Percentiles rank a stretch among this genome's conserved stretches.
Evolutionary conservation across 1,284 basidiomycete species (phyloP).

Genomic region (Boletus semigastroideus): DNA sequence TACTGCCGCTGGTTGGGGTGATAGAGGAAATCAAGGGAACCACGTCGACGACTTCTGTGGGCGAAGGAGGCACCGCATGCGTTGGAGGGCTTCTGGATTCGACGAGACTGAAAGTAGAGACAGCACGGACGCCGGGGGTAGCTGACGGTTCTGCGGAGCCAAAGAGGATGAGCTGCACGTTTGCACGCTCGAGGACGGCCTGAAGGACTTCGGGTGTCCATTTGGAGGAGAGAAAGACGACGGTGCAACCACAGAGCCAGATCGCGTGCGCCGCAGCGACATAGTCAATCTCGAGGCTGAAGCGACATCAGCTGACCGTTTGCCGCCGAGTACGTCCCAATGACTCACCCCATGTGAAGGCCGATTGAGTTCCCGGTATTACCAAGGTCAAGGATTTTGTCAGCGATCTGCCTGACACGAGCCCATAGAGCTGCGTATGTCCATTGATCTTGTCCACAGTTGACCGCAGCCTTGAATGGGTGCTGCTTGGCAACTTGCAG

Average conservation of each 20-base stretch:
- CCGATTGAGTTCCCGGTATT: constrained; percentile 17
- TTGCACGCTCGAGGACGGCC: constrained; percentile 19
- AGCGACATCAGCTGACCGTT: background rate
- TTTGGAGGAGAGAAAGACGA: constrained; percentile 28
- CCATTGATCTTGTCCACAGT: constrained; percentile 18
- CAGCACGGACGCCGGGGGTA: constrained; percentile 5
- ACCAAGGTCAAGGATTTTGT: constrained; percentile 18
- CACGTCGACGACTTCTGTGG: constrained; percentile 11
- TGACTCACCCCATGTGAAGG: constrained; percentile 26
- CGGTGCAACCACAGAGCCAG: constrained; percentile 24
- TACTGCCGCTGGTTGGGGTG: constrained; percentile 29
- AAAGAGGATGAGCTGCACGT: constrained; percentile 19
- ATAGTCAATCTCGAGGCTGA: constrained; percentile 28
- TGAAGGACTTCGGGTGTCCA: constrained; percentile 26
- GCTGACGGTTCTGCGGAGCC: constrained; percentile 15
- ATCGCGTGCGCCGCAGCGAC: constrained; percentile 29
- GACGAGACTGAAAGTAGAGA: constrained; percentile 21
- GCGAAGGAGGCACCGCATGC: constrained; percentile 10
- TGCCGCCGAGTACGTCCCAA: background rate
- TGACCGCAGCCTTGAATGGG: constrained; percentile 22
- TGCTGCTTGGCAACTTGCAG: constrained; percentile 29
- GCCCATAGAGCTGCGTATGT: constrained; percentile 30
- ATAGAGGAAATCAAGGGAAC: constrained; percentile 25
- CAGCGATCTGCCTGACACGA: constrained; percentile 24
- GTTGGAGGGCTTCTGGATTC: constrained; percentile 4